phyloP scores from a whole-genome alignment of 1,139 yeast species.

The Scheffersomyces stambukii region DNA sequence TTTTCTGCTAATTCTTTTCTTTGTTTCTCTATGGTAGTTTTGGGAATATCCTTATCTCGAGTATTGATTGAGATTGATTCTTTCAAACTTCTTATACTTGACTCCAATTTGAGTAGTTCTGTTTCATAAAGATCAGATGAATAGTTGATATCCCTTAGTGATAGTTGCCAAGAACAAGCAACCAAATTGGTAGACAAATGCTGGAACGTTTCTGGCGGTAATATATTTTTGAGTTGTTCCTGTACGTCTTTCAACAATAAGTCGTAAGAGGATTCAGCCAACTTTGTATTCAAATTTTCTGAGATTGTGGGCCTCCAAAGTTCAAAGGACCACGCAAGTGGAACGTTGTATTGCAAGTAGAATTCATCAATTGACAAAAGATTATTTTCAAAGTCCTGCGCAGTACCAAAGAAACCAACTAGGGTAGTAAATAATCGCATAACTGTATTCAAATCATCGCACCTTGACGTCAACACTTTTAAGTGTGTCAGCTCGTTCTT shows the following conservation, averaged over 20 bases:
- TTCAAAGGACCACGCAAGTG: constrained; percentile 70
- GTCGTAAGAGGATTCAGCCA: too few relatives aligned
- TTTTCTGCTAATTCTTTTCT: constrained; percentile 25
- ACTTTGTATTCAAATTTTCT: constrained; percentile 1
- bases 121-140: constrained; percentile 48
- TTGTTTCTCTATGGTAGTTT: constrained; percentile 21
- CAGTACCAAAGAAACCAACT: constrained; percentile 47
- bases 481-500: constrained; percentile 49
- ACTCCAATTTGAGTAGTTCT: constrained; percentile 39
- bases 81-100: constrained; percentile 27
- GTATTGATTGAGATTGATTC: constrained; percentile 27
- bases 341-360: constrained; percentile 41
- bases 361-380: constrained; percentile 48
- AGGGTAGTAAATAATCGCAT: constrained; percentile 62
- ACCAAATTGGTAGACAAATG: constrained; percentile 44
- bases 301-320: constrained; percentile 56
- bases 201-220: constrained; percentile 17
- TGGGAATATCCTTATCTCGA: constrained; percentile 26
- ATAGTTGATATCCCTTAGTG: constrained; percentile 69
- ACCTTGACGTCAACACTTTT: constrained; percentile 66
- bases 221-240: not conserved
- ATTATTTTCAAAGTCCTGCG: constrained; percentile 28
- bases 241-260: not conserved
- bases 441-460: constrained; percentile 68
- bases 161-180: constrained; percentile 68